Evolutionary conservation across 139 green algal species (phyloP).

Genomic region (Microglena sp.): DNA sequence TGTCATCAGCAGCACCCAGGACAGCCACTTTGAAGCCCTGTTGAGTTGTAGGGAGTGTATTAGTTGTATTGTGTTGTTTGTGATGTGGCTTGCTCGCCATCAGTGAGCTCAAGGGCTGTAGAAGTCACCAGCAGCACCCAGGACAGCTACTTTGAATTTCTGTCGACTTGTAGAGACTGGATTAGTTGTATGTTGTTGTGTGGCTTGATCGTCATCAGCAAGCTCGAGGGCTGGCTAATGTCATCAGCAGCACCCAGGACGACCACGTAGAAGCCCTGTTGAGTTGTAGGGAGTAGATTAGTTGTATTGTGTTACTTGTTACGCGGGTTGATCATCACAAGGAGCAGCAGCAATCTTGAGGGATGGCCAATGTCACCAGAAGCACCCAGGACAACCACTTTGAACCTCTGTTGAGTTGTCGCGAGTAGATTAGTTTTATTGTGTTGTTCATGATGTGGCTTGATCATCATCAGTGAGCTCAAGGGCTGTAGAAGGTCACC

Average conservation of each 20-base stretch:
- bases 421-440: too few species aligned
- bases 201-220: slow-evolving; percentile 83
- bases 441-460: too few species aligned
- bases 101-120: slow-evolving; percentile 88
- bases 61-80: too few species aligned
- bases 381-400: slow-evolving; percentile 90
- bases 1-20: slow-evolving; percentile 89
- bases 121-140: slow-evolving; percentile 92
- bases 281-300: too few species aligned
- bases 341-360: too few species aligned
- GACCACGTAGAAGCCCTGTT: slow-evolving; percentile 90
- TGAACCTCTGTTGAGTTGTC: too few species aligned
- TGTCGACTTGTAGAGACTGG: slow-evolving; percentile 29
- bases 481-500: slow-evolving; percentile 96
- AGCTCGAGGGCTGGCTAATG: slow-evolving; percentile 90
- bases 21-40: slow-evolving; percentile 93
- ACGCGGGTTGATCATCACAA: too few species aligned
- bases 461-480: slow-evolving; percentile 84
- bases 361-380: slow-evolving; percentile 94
- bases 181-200: too few species aligned
- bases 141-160: slow-evolving; percentile 89
- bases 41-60: slow-evolving; percentile 26
- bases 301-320: too few species aligned
- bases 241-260: slow-evolving; percentile 90
- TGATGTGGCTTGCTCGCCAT: slow-evolving; percentile 67